Conservation (phyloP, 2,329 filamentous ascomycete species). For the Torrubiella hemipterigena region DNA sequence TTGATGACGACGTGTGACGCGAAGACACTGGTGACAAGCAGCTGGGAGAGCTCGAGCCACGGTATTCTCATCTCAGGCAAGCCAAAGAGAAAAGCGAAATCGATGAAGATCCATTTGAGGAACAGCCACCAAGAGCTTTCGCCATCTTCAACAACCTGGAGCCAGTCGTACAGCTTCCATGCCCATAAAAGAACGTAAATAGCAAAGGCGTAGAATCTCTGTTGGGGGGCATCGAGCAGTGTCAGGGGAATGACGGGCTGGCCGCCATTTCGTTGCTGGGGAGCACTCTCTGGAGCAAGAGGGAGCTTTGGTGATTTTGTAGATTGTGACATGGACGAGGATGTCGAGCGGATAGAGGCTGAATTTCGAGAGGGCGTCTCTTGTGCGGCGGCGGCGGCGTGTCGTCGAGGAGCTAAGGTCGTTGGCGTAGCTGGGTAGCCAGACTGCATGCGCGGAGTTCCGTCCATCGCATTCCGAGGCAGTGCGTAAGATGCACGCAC, state of each 20-base stretch:
- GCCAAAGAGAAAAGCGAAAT: slow-evolving; percentile 77
- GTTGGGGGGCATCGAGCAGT: slow-evolving; percentile 78
- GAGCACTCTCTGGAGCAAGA: slow-evolving; percentile 31
- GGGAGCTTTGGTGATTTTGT: slow-evolving; percentile 26
- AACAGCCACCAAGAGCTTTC: slow-evolving; percentile 83
- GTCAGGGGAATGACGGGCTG: slow-evolving; percentile 68
- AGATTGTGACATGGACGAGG: slow-evolving; percentile 13
- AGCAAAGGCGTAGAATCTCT: slow-evolving; percentile 77
- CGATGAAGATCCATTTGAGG: slow-evolving; percentile 84
- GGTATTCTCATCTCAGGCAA: slow-evolving; percentile 83
- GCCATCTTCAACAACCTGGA: slow-evolving; percentile 65
- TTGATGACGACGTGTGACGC: slow-evolving; percentile 61
- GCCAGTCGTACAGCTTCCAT: slow-evolving; percentile 84
- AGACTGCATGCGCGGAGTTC: slow-evolving; percentile 71
- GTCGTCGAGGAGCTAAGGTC: slow-evolving; percentile 26
- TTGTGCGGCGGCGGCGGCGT: too few relatives aligned
- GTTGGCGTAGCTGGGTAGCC: slow-evolving; percentile 68
- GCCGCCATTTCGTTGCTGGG: slow-evolving; percentile 13
- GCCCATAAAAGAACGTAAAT: slow-evolving; percentile 65
- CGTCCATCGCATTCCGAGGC: slow-evolving; percentile 62
- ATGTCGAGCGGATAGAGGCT: slow-evolving; percentile 15
- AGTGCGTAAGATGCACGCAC: slow-evolving; percentile 7
- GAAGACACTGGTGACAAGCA: slow-evolving; percentile 60
- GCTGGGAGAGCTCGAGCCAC: slow-evolving; percentile 85
- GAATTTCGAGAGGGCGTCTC: slow-evolving; percentile 18